Evolutionary conservation across 1,284 basidiomycete species (phyloP), one percentile per base, ranked within the genome.

Genomic region (Cryptococcus jaspeensis): DNA sequence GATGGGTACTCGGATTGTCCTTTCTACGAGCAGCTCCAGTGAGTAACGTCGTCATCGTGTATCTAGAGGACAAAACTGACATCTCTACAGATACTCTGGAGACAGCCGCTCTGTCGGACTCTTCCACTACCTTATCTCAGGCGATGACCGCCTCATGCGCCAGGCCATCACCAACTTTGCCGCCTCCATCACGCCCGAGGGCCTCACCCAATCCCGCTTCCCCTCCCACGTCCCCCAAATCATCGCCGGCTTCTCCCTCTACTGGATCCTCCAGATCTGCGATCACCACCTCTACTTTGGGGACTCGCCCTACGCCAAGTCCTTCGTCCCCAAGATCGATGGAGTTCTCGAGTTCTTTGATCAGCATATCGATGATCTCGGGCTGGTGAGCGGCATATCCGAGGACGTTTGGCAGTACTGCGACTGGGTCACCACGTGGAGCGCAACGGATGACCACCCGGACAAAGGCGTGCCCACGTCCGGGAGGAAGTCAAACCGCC

Each of bases 1-100:
- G 68, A 70, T 42, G 68, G 62, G 9, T 70, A 68, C 51, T 64
- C 64, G 25, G 68, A 70, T 40, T 70, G 67, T 49, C 67, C 67
- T 2, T 70, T 70, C 52, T 70, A 67, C 52, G 67, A 70, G 42
- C 67, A 70, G 46, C 58, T 70, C 1, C 57, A 59, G 64, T 68
- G 45, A 62, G 66, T 58, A 2, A 22, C 13, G 22, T 37, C 22
- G 12, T 11, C 35, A 35, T 8, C 16, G 22, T 49, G 47, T 0
- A n/a, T 7, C 4, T 28, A 22, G 7, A 40, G 23, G 23, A n/a
- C 35, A 5, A 38, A 9, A 15, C 28, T 52, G 20, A 40, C 25
- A 5, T 18, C 12, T 22, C 13, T 5, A 38, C 28, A 67, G 66
- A n/a, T 69, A 70, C 50, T 56, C 65, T 12, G 64, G 63, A 5